Evolutionary conservation across 176 grass and related monocot genomes (phyloP).

Genomic region (Bothriochloa decipiens): DNA sequence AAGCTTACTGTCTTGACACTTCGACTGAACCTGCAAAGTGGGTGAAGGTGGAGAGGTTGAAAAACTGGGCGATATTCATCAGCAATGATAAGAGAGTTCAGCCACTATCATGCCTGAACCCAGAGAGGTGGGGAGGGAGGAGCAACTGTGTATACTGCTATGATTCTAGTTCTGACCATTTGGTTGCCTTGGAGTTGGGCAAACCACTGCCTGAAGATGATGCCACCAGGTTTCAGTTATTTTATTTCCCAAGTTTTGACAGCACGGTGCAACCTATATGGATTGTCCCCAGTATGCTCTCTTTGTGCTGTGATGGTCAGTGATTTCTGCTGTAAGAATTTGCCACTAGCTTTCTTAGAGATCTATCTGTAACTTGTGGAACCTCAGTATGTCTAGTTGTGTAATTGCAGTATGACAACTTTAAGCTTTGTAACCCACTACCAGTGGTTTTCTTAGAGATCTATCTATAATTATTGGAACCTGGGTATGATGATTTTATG

Average conservation of each 20-base stretch:
- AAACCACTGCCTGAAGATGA: background rate
- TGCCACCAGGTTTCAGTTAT: background rate
- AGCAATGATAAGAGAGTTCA: background rate
- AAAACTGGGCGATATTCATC: constrained; percentile 52
- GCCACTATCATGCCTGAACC: constrained; percentile 34
- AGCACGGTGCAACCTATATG: constrained; percentile 30
- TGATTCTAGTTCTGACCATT: background rate
- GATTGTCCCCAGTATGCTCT: constrained; percentile 30
- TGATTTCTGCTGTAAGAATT: background rate
- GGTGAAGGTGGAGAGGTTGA: constrained; percentile 42
- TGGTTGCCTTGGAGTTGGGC: constrained; percentile 14
- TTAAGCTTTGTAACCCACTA: background rate
- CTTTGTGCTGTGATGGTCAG: background rate
- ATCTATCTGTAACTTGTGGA: background rate
- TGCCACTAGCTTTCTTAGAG: background rate
- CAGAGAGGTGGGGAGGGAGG: constrained; percentile 51
- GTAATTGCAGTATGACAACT: background rate
- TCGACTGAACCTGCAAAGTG: constrained; percentile 13
- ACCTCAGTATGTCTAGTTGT: background rate
- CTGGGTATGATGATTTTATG: too few relatives aligned
- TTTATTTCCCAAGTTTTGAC: too few relatives aligned
- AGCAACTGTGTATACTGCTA: constrained; percentile 48
- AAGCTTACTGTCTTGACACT: constrained; percentile 35
- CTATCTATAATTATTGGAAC: too few relatives aligned
- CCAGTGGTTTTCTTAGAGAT: too few relatives aligned